phyloP scores from a whole-genome alignment of 352 stramenopile genomes.

The Saprolegnia diclina region DNA sequence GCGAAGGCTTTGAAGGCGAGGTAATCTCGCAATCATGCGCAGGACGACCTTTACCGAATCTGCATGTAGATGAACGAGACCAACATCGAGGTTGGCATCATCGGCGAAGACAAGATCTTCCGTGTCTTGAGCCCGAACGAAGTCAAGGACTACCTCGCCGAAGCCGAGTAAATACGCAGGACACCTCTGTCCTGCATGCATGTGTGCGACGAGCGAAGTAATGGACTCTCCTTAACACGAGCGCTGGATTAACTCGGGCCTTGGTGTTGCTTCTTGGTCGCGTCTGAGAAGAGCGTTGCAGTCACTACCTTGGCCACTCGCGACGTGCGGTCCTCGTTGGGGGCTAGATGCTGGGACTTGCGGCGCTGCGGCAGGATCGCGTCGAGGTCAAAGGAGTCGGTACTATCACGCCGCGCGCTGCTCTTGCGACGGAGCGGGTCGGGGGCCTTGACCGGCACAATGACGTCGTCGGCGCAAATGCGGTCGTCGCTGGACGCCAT shows the following conservation, averaged over 20 bases:
- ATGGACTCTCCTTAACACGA: slow-evolving; percentile 6
- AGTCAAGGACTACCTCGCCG: slow-evolving; percentile 99
- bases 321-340: neutral
- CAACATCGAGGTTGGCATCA: slow-evolving; percentile 98
- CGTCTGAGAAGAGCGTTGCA: neutral
- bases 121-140: slow-evolving; percentile 94
- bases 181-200: neutral
- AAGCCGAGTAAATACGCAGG: slow-evolving; percentile 88
- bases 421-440: neutral
- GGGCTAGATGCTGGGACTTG: neutral
- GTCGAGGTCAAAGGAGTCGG: neutral
- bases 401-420: neutral
- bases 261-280: neutral
- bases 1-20: slow-evolving; percentile 97
- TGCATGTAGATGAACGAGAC: slow-evolving; percentile 91
- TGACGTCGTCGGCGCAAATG: neutral
- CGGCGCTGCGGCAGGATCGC: neutral
- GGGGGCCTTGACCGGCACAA: neutral
- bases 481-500: neutral
- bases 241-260: neutral
- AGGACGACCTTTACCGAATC: neutral
- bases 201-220: neutral
- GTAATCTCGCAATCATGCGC: slow-evolving; percentile 30
- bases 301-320: neutral
- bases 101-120: slow-evolving; percentile 97